Evolutionary conservation across 164 flowering plant species (phyloP), one percentile per base, ranked within the genome.

Genomic region (Taxillus chinensis): DNA sequence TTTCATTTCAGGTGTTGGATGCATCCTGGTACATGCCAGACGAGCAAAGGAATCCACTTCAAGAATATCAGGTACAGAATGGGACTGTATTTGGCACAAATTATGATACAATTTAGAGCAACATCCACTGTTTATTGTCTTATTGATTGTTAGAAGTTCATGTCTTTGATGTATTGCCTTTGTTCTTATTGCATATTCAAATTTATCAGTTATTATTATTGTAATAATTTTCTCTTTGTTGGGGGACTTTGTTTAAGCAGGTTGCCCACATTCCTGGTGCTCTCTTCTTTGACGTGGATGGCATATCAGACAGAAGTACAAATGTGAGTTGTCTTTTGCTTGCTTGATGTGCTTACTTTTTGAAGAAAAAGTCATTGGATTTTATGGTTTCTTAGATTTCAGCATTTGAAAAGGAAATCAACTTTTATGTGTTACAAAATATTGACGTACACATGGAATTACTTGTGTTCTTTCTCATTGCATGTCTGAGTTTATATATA

Each of bases 21-120:
- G 97, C 97, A 48, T 95, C 99, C 27, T 95, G 99, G 99, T 95
- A 95, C 80, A 95, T 95, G 99, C 97, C 99, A 59, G 83, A 89
- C 66, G 99, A 95, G 77, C 86, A 91, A 70, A 78, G 99, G 56
- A 87, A 91, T 73, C 97, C 99, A 52, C 73, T 95, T 73, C 97
- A 95, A 77, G 99, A 95, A 60, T 95, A 87, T 62, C 93, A 95
- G 96, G 99, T 90, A 46, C 27, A 27, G 27, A 27, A 27, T 27
- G 27, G 27, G 27, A 27, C 27, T 54, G 39, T 15, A 40, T 49
- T 40, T n/a, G 67, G 57, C 27, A 27, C 27, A 27, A 27, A 27
- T 27, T 27, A 27, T 27, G 27, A 27, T 27, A 27, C 27, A 27
- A 27, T 27, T 27, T 27, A 27, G 27, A 27, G 27, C 27, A 27